Percentiles rank a stretch among this genome's conserved stretches.
Evolutionary conservation across 1,284 basidiomycete genomes (phyloP).

Genomic region (Boletus albobrunnescens): DNA sequence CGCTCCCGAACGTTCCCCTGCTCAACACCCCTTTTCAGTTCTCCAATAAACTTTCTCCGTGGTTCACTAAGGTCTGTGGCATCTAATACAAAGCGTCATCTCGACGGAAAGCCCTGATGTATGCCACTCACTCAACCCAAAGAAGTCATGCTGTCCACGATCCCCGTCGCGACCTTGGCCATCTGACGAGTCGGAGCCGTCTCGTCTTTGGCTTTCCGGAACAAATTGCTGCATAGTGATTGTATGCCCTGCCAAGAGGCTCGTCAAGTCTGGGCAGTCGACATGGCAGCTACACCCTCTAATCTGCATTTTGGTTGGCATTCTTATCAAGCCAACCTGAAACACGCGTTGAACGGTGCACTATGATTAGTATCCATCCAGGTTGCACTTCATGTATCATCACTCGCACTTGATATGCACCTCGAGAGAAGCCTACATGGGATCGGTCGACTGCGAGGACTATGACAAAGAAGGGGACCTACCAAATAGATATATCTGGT

Average conservation of each 20-base stretch:
- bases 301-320: constrained; percentile 20
- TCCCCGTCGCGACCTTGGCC: not conserved
- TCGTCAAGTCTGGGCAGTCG: too few species aligned
- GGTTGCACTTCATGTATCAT: constrained; percentile 11
- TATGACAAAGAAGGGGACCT: not conserved
- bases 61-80: not conserved
- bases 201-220: too few species aligned
- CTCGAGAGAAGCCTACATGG: constrained; percentile 8
- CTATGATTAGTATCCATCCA: too few species aligned
- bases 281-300: constrained; percentile 14
- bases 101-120: not conserved
- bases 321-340: too few species aligned
- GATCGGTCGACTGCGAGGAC: too few species aligned
- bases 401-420: constrained; percentile 35
- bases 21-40: constrained; percentile 7
- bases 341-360: too few species aligned
- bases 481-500: constrained; percentile 11
- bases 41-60: constrained; percentile 9
- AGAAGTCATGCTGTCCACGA: constrained; percentile 10
- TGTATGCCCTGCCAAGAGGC: too few species aligned
- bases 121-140: constrained; percentile 18
- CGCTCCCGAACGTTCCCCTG: constrained; percentile 12
- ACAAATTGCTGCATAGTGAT: too few species aligned
- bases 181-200: not conserved
- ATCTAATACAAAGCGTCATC: constrained; percentile 8